These are phyloP conservation scores for Jamesozyma gamospora DNA, from an alignment of 805 yeast genomes.

Conservation along the genomic window DNA sequence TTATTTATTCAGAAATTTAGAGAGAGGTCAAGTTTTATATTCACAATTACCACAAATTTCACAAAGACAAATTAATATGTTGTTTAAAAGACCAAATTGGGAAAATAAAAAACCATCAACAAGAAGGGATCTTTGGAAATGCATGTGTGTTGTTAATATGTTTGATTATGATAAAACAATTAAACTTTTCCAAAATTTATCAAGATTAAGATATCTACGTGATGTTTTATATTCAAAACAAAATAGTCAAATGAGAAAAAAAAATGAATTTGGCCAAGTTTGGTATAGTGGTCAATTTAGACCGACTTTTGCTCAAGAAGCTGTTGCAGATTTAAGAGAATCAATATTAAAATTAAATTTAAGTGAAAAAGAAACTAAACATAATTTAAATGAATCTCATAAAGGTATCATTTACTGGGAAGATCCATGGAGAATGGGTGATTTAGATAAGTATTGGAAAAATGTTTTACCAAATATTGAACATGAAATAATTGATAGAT, in stretches of 20 bases:
- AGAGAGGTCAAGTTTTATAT: slow-evolving; percentile 81
- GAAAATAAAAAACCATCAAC: slow-evolving; percentile 70
- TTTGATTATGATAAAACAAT: slow-evolving; percentile 52
- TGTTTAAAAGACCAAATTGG: slow-evolving; percentile 76
- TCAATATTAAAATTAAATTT: slow-evolving; percentile 15
- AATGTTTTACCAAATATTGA: slow-evolving; percentile 36
- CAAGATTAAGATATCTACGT: slow-evolving; percentile 63
- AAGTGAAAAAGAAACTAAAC: not conserved
- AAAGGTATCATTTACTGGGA: slow-evolving; percentile 66
- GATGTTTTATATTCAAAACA: slow-evolving; percentile 50
- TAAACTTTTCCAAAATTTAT: slow-evolving; percentile 63
- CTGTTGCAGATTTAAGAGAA: slow-evolving; percentile 66
- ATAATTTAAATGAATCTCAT: slow-evolving; percentile 7
- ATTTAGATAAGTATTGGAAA: slow-evolving; percentile 56
- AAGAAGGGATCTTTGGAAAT: slow-evolving; percentile 83
- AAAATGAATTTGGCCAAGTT: slow-evolving; percentile 65
- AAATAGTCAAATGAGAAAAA: slow-evolving; percentile 59
- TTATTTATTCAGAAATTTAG: slow-evolving; percentile 71
- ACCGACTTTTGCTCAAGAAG: slow-evolving; percentile 84
- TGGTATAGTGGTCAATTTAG: slow-evolving; percentile 86
- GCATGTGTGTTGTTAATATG: slow-evolving; percentile 75
- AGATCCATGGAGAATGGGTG: slow-evolving; percentile 79
- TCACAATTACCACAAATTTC: slow-evolving; percentile 58
- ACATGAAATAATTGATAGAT: slow-evolving; percentile 51
- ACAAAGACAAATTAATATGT: slow-evolving; percentile 43